phyloP scores from a whole-genome alignment of 2,329 filamentous ascomycete genomes.

The Plectosphaerella sp. region DNA sequence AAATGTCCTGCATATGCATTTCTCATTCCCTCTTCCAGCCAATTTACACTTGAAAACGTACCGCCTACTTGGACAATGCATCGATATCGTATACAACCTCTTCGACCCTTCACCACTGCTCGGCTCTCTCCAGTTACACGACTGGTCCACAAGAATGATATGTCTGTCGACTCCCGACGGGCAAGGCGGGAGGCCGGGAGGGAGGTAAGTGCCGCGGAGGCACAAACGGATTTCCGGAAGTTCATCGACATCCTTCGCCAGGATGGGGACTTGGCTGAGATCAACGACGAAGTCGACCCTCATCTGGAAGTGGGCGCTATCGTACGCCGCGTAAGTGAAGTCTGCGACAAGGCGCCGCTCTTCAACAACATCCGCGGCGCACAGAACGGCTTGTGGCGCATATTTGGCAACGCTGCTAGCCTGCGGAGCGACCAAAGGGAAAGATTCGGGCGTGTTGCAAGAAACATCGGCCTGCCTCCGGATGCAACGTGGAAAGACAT shows the following conservation, averaged over 20 bases:
- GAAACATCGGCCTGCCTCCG: conserved; percentile 33
- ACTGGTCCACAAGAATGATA: no score
- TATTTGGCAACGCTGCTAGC: conserved; percentile 38
- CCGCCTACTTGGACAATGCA: no score
- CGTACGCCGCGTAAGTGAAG: conserved; percentile 38
- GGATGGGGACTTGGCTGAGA: conserved; percentile 40
- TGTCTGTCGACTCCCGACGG: no score
- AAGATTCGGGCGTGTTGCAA: conserved; percentile 34
- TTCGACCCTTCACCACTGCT: no score
- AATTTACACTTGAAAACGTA: no score
- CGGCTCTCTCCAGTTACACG: no score
- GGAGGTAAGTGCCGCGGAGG: no score
- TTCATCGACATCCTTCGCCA: conserved; percentile 26
- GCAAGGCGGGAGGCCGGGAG: no score
- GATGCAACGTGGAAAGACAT: conserved; percentile 31
- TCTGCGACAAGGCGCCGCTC: conserved; percentile 40
- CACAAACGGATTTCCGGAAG: neutral
- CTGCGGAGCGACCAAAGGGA: conserved; percentile 25
- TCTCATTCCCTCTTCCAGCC: no score
- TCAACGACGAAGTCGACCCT: conserved; percentile 35
- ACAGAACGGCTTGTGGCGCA: conserved; percentile 40
- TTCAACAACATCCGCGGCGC: conserved; percentile 47
- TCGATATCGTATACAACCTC: no score
- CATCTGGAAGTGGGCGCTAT: conserved; percentile 43
- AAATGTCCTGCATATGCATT: no score